Evolutionary conservation across 768 basidiomycete genomes (phyloP), one percentile per base, ranked within the genome.

Genomic region (Suillus paluster): DNA sequence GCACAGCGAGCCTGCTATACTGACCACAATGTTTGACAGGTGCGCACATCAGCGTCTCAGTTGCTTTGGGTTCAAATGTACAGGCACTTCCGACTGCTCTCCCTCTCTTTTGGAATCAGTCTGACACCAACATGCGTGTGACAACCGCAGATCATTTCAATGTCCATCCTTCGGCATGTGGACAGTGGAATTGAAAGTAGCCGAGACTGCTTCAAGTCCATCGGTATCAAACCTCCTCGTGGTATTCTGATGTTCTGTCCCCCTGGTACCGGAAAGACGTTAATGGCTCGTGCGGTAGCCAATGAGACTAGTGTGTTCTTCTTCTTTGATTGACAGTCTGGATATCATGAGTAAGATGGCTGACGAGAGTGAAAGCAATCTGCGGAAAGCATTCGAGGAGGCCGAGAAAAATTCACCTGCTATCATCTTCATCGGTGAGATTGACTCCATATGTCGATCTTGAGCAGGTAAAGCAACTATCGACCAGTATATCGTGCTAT

Each of bases 311-410:
- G 97, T 54, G 97, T 97, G 17, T 99, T 99, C 87, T 99, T 99
- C 86, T 99, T 99, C 89, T 81, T n/a, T 99, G 56, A 99, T 99
- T 80, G 99, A 99, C 73, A 97, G 97, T 58, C 97, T 97, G 57
- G 97, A 99, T 78, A 99, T 99, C 76, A 99, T 99, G 97, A 94
- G 91, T 70, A 99, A 99, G 84, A 99, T 99, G 97, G 97, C 97
- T 58, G 97, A 97, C 67, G 97, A 99, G 80, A 90, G 88, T 74
- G 97, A 99, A 77, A 95, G 92, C 72, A 99, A 99, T 78, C 81
- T 99, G 64, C 83, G 97, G 68, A 99, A 99, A 77, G 97, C 97
- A 30, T 99, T 99, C 74, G 97, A 99, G 77, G 97, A 99, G 80
- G 97, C 97, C 3, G 97, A 99, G 82, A 99, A 99, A 85, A 99